Conservation (phyloP, 192 early-diverging fungal species). For the Paraglomus brasilianum region DNA sequence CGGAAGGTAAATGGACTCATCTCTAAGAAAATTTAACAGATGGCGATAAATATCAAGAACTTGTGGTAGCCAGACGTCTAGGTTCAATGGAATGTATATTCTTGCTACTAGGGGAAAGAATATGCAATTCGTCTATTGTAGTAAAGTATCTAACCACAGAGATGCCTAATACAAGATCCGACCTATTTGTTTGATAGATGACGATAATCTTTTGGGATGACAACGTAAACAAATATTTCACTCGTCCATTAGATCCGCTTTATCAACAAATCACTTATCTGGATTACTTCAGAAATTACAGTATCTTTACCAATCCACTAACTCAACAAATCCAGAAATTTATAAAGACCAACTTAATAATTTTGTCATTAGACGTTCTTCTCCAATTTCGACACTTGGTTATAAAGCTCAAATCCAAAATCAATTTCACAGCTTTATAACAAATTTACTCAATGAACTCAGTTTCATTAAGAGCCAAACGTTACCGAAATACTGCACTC, state of each 20-base stretch:
- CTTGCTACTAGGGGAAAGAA: neutral
- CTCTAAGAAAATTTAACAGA: constrained; percentile 9
- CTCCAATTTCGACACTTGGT: too few species aligned
- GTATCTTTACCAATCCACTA: neutral
- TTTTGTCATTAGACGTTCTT: neutral
- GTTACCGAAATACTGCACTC: too few species aligned
- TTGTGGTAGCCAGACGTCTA: neutral
- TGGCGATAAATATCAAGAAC: neutral
- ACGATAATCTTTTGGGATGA: neutral
- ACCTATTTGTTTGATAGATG: neutral
- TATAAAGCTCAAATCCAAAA: too few species aligned
- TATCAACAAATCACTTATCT: neutral
- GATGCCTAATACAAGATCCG: neutral
- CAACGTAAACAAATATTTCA: constrained; percentile 3
- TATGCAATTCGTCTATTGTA: neutral
- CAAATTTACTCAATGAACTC: too few species aligned
- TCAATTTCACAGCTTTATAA: too few species aligned
- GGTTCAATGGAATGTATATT: constrained; percentile 6
- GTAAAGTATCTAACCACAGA: neutral
- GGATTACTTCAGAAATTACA: neutral
- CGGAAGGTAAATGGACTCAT: too few species aligned
- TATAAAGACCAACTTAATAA: too few species aligned
- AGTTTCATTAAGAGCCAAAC: too few species aligned
- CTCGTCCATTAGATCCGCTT: neutral
- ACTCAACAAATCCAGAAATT: neutral